These are phyloP conservation scores for Arthrobotrys pseudoclavata DNA, from an alignment of 2,329 filamentous ascomycete genomes.

Conservation along the genomic window DNA sequence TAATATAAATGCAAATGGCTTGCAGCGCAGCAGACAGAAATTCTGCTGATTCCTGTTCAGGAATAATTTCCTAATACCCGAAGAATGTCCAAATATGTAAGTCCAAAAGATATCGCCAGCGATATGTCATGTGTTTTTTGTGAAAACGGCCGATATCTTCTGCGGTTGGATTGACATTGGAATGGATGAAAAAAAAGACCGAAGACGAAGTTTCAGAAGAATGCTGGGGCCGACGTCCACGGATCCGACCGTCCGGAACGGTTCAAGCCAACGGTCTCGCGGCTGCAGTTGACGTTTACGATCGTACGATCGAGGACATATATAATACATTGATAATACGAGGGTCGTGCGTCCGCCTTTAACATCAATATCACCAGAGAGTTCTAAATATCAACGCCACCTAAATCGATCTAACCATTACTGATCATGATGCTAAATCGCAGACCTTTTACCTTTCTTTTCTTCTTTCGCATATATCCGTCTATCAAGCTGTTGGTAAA, in stretches of 20 bases:
- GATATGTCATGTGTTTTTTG: too few relatives aligned
- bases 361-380: background rate
- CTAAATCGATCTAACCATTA: too few relatives aligned
- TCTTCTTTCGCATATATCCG: constrained; percentile 26
- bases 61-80: constrained; percentile 36
- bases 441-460: background rate
- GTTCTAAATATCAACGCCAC: constrained; percentile 7
- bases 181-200: constrained; percentile 28
- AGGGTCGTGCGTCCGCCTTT: constrained; percentile 33
- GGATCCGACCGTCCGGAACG: constrained; percentile 52
- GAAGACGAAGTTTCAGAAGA: constrained; percentile 34
- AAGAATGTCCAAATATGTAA: constrained; percentile 14
- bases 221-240: constrained; percentile 37
- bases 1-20: constrained; percentile 28
- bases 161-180: constrained; percentile 10
- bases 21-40: constrained; percentile 23
- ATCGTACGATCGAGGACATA: constrained; percentile 46
- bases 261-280: constrained; percentile 29
- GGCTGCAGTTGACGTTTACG: constrained; percentile 14
- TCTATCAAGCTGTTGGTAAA: constrained; percentile 21
- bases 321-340: constrained; percentile 53
- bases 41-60: background rate
- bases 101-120: background rate
- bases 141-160: constrained; percentile 32
- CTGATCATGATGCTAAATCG: background rate